Base-by-base conservation (phyloP, 495 filamentous ascomycete species). In the Neurospora sublineolata region DNA sequence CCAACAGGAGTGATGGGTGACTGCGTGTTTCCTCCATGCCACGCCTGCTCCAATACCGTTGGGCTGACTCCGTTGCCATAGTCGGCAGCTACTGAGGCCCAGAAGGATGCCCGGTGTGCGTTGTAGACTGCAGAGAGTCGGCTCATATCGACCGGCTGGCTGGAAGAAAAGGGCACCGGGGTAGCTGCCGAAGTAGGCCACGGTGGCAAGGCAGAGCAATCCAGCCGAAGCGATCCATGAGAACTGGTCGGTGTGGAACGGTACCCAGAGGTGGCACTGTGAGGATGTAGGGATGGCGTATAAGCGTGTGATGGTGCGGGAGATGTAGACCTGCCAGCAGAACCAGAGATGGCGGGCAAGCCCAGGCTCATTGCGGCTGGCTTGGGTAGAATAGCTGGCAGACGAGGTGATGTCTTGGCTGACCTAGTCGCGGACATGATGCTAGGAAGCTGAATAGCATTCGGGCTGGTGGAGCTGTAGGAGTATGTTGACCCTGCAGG, bases 81-180 rank as follows among this genome's bases (percentile, higher is more conserved):
- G 69, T 91, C 89, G 40, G 85, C 80, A 27, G 92, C 91, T 41
- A 94, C 86, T 46, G 84, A 84, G 64, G 84, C 84, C 92, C 92
- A 94, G 79, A 94, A 94, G 14, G 87, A 86, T 40, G 85, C 82
- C 39, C 90, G 87, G 75, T 92, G 90, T 14, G 86, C 83, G 69
- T 89, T 87, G 78, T 94, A 93, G 68, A 93, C 85, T 58, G 86
- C 84, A 41, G 86, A 86, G 12, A 94, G 88, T 68, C 89, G 88
- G 71, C 86, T 83, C 72, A 88, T 87, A 79, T 94, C 90, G 74
- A 94, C 82, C 8, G 81, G 81, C 69, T 82, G 76, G 73, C 75
- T 76, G 69, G 76, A 64, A 36, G 41, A 44, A 69, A 71, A 79
- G 3, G 74, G 68, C 7, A 42, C 70, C 8, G 72, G 69, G 36